Conservation (phyloP, 1,139 yeast genomes). For the Yamadazyma diddensiae region DNA sequence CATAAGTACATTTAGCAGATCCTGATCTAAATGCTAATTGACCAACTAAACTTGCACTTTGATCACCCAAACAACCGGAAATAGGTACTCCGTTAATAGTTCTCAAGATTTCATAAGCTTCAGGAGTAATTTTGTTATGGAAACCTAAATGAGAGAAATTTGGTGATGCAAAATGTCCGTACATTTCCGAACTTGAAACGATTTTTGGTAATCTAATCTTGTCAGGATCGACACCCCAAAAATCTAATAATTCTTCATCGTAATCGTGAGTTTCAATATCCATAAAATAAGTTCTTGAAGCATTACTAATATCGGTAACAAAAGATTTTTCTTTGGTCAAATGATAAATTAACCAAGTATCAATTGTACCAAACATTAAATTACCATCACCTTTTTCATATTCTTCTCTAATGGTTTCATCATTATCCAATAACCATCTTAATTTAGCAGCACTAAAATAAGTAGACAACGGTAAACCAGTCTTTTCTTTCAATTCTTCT, state of each 20-base stretch:
- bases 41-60: slow-evolving; percentile 90
- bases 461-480: slow-evolving; percentile 87
- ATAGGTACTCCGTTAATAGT: slow-evolving; percentile 64
- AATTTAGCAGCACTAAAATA: slow-evolving; percentile 91
- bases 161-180: slow-evolving; percentile 69
- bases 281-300: slow-evolving; percentile 89
- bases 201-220: slow-evolving; percentile 76
- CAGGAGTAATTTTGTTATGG: slow-evolving; percentile 50
- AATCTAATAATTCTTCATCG: slow-evolving; percentile 70
- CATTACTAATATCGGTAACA: slow-evolving; percentile 88
- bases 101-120: slow-evolving; percentile 48
- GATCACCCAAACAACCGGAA: slow-evolving; percentile 93
- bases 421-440: slow-evolving; percentile 86
- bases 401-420: slow-evolving; percentile 61
- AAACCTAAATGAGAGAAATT: slow-evolving; percentile 49
- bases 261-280: slow-evolving; percentile 73
- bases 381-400: slow-evolving; percentile 71
- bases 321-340: slow-evolving; percentile 70
- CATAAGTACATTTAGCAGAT: slow-evolving; percentile 94
- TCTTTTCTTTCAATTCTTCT: slow-evolving; percentile 58
- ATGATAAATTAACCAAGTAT: slow-evolving; percentile 89
- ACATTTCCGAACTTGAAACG: slow-evolving; percentile 74
- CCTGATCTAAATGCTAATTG: slow-evolving; percentile 84
- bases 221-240: slow-evolving; percentile 75
- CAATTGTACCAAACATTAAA: slow-evolving; percentile 91